A percentile compares a stretch with the other conserved stretches of the same genome.
These are phyloP conservation scores for Chionographis japonica DNA, from an alignment of 106 monocot species.

Conservation along the genomic window DNA sequence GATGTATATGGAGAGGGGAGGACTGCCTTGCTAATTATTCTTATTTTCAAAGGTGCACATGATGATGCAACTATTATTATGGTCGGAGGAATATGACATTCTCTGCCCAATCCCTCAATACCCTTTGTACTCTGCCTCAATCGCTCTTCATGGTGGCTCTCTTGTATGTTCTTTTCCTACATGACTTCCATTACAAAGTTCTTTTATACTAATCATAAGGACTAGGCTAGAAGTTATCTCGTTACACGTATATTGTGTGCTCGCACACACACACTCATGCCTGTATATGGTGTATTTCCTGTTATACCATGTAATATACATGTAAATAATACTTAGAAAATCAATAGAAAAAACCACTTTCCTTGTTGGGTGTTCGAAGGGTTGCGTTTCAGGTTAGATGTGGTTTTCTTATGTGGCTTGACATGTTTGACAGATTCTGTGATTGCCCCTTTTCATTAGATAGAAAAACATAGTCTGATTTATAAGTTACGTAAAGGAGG, in stretches of 20 bases:
- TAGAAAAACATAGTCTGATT: neutral
- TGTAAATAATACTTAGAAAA: no score
- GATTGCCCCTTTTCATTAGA: no score
- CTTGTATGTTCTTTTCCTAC: conserved; percentile 55
- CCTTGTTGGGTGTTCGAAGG: no score
- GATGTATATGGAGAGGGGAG: neutral
- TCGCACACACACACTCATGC: no score
- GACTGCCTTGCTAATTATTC: neutral
- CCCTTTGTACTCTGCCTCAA: conserved; percentile 96
- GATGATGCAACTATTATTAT: conserved; percentile 92
- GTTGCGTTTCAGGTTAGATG: no score
- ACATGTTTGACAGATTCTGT: no score
- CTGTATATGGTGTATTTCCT: no score
- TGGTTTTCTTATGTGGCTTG: no score
- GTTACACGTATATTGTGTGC: no score
- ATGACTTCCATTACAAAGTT: neutral
- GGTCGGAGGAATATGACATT: conserved; percentile 91
- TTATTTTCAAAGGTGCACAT: conserved; percentile 80
- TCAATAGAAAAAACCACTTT: no score
- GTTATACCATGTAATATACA: neutral
- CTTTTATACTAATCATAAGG: no score
- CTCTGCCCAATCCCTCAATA: conserved; percentile 99
- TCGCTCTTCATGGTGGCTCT: conserved; percentile 92
- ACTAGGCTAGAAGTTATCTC: no score
- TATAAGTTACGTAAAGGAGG: neutral